Base-by-base conservation (phyloP, 2,329 filamentous ascomycete genomes). In the Helotiales sp. region DNA sequence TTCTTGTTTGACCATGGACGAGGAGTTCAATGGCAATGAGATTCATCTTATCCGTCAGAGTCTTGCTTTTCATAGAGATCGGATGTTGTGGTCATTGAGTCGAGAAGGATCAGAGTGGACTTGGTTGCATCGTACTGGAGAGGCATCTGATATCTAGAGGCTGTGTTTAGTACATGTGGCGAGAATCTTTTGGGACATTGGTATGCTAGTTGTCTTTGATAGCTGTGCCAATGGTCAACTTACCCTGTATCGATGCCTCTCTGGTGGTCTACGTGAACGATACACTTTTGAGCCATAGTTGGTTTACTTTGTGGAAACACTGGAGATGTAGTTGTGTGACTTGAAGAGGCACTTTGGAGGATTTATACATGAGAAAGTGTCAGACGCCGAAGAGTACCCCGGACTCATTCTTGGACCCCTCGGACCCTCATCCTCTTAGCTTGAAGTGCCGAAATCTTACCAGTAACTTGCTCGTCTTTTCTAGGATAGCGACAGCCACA, bases 11-110 rank as follows among this genome's bases (percentile, higher is more conserved):
- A 68, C 84, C 84, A 71, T 86, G 84, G 64, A 84, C 84, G 0
- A 86, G 80, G 1, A 82, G 83, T 75, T 86, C 84, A 64, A 86
- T 79, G 50, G 84, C 84, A 6, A 86, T 75, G 6, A 86, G 78
- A 71, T 86, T 86, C 71, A 81, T 78, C 5, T 77, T 77, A 30
- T 75, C 73, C 0, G 79, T 80, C 24, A 86, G 78, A 1, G 70
- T 65, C 57, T 76, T 74, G 75, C 5, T 72, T 70, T 17, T 79
- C 73, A 73, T 82, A 86, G 15, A 85, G 79, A 1, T 82, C 79
- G 0, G 78, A 78, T 1, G 82, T 84, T 32, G 82, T 84, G 75
- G 81, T 83, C 78, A 86, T 82, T 30, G 83, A 82, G 77, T 85
- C 85, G 72, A 86, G 78, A 69, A 86, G 80, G 28, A 86, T 80